Base-by-base conservation (phyloP, 768 basidiomycete genomes). In the Calocybe cyanea region DNA sequence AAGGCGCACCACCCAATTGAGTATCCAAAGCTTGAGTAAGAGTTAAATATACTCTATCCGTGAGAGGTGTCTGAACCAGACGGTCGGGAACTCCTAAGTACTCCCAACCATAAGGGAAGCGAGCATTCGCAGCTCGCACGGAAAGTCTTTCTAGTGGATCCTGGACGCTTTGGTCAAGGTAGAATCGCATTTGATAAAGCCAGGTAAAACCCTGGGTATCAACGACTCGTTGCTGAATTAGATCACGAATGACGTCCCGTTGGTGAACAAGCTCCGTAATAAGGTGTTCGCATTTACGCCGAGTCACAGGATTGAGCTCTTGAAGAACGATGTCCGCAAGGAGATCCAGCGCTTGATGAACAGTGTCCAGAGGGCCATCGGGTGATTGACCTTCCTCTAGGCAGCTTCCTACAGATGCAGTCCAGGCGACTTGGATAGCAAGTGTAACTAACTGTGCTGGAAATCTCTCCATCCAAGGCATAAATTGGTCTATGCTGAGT, bases 181-280 rank as follows among this genome's bases (percentile, higher is more conserved):
- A 97, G 71, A 93, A 99, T 7, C 96, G 88, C 96, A 99, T 98
- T 60, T 98, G 93, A 57, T 90, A 95, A 11, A 98, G 69, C 96
- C 96, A 99, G 2, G 81, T 78, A 64, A 98, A 99, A 36, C 77
- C 77, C 55, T 80, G 82, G 46, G 79, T 63, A 51, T 91, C 85
- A 3, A 67, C 45, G 11, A 87, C 75, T 21, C 73, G 66, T 56
- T 83, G 78, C 48, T 80, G 74, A 44, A 88, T 76, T 45, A 98
- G 83, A 10, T 76, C 69, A 10, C 96, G 86, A 31, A 83, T 85
- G 32, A 98, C 95, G 65, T 99, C 96, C 51, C 96, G 81, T 62
- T 99, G 93, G 63, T 99, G 96, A 31, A 98, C 96, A 11, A 99
- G 80, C 63, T 99, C 96, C 0, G 95, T 98, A 71, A 99, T 97